Percentiles rank a stretch among this genome's conserved stretches.
These are phyloP conservation scores for Mortierella sp. DNA, from an alignment of 371 early-diverging fungal species.

Conservation along the genomic window DNA sequence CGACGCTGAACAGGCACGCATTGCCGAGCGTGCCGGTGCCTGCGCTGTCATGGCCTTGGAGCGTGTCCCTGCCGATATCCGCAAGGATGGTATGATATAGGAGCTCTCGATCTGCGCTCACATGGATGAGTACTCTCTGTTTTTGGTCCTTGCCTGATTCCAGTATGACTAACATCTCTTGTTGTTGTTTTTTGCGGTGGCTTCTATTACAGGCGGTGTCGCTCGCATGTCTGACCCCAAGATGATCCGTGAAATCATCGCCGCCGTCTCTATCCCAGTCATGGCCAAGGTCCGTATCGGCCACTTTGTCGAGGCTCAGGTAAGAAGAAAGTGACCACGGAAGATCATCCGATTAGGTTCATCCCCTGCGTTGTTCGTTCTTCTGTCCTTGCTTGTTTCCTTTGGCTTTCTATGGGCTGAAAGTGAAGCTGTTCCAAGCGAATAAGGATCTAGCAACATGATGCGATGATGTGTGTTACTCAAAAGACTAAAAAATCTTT, in stretches of 20 bases:
- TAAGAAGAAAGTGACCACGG: conserved; percentile 31
- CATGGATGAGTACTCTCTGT: no score
- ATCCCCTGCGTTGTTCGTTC: background rate
- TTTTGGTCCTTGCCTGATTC: no score
- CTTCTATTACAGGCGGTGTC: conserved; percentile 80
- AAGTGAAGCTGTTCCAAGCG: no score
- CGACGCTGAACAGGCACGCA: conserved; percentile 95
- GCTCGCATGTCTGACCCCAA: conserved; percentile 98
- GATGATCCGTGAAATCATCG: conserved; percentile 96
- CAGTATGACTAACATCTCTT: background rate
- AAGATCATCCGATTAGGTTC: background rate
- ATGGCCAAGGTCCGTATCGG: conserved; percentile 99
- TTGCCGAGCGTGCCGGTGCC: conserved; percentile 98
- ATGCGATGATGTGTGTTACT: no score
- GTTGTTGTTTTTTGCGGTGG: background rate
- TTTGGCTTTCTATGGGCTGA: no score
- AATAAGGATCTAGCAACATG: no score
- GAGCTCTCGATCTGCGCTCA: no score
- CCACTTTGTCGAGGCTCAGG: conserved; percentile 96
- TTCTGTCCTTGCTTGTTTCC: no score
- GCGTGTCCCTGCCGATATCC: conserved; percentile 98
- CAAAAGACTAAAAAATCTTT: background rate
- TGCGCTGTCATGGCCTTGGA: conserved; percentile 98
- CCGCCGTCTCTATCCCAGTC: conserved; percentile 96
- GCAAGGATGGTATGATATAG: conserved; percentile 89